phyloP scores from a whole-genome alignment of 2,329 filamentous ascomycete genomes.

The Aspergillus fijiensis region DNA sequence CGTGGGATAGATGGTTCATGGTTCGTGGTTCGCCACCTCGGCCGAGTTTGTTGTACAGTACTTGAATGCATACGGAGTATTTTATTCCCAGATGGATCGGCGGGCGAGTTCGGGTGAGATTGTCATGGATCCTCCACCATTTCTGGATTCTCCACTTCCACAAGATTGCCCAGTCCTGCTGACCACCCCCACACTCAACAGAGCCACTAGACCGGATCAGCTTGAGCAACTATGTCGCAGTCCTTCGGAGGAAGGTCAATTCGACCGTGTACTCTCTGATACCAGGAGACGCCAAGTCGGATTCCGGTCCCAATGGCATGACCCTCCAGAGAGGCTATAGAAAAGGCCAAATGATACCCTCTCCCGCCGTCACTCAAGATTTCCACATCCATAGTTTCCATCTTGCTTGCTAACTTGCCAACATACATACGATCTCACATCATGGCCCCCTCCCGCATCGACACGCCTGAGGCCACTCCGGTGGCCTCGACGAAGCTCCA shows the following conservation, averaged over 20 bases:
- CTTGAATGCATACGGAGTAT: neutral
- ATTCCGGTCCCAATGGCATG: neutral
- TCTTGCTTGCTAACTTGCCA: neutral
- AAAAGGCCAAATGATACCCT: neutral
- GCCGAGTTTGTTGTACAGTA: neutral
- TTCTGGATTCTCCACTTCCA: neutral
- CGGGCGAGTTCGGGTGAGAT: conserved; percentile 5
- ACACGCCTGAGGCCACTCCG: neutral
- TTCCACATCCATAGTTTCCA: neutral
- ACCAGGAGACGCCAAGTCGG: neutral
- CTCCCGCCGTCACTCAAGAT: no score
- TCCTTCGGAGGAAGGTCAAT: neutral
- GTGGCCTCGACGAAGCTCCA: neutral
- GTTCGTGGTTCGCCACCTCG: neutral
- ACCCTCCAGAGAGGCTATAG: neutral
- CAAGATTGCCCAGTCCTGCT: neutral
- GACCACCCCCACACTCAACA: neutral
- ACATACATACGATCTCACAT: neutral
- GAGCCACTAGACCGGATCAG: neutral
- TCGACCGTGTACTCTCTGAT: neutral
- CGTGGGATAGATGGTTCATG: no score
- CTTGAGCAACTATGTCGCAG: neutral
- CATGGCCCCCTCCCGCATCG: conserved; percentile 4
- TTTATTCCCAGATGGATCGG: no score
- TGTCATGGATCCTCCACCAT: no score